Conservation (phyloP, 805 yeast genomes). For the Zygosaccharomyces rouxii region DNA sequence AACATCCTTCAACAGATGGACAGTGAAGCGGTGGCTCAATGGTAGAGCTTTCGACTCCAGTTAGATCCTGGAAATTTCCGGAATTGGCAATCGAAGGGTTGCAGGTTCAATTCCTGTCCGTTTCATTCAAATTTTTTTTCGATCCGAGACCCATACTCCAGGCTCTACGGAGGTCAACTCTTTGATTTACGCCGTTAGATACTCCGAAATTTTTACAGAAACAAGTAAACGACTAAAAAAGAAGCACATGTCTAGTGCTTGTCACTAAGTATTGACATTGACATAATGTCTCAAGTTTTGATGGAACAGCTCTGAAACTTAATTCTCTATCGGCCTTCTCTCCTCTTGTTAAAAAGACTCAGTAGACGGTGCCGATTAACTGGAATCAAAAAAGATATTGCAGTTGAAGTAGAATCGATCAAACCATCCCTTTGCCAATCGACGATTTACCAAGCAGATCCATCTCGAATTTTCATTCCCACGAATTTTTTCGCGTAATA, state of each 20-base stretch:
- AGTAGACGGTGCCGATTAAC: background rate
- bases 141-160: background rate
- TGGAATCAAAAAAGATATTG: background rate
- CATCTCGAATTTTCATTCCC: background rate
- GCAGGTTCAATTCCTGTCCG: constrained; percentile 77
- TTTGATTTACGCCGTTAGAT: too few relatives aligned
- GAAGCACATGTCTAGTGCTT: too few relatives aligned
- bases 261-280: too few relatives aligned
- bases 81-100: constrained; percentile 55
- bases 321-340: background rate
- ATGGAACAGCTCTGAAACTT: background rate
- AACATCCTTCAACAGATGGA: constrained; percentile 5
- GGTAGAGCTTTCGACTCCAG: constrained; percentile 64
- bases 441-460: background rate
- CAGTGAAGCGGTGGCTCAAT: constrained; percentile 56
- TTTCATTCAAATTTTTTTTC: constrained; percentile 37
- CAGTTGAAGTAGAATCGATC: background rate
- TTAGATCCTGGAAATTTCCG: constrained; percentile 25
- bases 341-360: background rate
- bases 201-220: too few relatives aligned
- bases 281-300: too few relatives aligned
- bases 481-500: background rate
- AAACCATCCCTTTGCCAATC: background rate
- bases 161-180: too few relatives aligned
- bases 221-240: too few relatives aligned